Evolutionary conservation across 441 rosid species (phyloP), one percentile per base, ranked within the genome.

Genomic region (Macaranga tanarius): DNA sequence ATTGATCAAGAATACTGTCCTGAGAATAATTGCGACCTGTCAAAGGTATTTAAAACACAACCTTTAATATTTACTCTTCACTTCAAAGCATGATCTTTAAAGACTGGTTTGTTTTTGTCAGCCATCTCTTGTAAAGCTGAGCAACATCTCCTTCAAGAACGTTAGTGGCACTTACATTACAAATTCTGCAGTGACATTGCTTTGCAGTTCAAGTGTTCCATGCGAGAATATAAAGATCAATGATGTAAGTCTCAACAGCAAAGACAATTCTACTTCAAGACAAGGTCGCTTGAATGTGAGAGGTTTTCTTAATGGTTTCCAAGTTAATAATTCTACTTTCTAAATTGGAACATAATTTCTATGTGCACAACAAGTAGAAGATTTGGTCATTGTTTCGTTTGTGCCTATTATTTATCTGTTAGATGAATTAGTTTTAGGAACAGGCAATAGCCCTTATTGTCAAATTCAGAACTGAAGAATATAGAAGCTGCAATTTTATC

Each of bases 1-100:
- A 79, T 86, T 45, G 85, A 89, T 71, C 89, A 87, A 75, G 79
- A 77, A 5, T 89, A 89, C 44, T 84, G 89, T 34, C 87, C 92
- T 47, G 80, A 85, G 2, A 4, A 57, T 8, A 67, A 55, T 31
- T 86, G 87, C 77, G 26, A 75, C 4, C 73, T 20, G 19, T 61
- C 71, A 10, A n/a, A 80, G 77, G 90, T 82, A 81, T 77, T 57
- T 11, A 10, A 23, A 22, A 6, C 48, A 47, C 48, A 23, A 2
- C 5, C 44, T 1, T 10, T 16, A 6, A 55, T 42, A 10, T 42
- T 42, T 42, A 42, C 12, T 7, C 47, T 42, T 42, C 47, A 10
- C 47, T 42, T 1, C 8, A 42, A 42, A 42, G 12, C 47, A 42
- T 7, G 10, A 10, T 42, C 38, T 42, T 42, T 3, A 42, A 42